Percentiles rank a stretch among this genome's conserved stretches.
These are phyloP conservation scores for Hibiscus trionum DNA, from an alignment of 345 rosid genomes.

Conservation along the genomic window DNA sequence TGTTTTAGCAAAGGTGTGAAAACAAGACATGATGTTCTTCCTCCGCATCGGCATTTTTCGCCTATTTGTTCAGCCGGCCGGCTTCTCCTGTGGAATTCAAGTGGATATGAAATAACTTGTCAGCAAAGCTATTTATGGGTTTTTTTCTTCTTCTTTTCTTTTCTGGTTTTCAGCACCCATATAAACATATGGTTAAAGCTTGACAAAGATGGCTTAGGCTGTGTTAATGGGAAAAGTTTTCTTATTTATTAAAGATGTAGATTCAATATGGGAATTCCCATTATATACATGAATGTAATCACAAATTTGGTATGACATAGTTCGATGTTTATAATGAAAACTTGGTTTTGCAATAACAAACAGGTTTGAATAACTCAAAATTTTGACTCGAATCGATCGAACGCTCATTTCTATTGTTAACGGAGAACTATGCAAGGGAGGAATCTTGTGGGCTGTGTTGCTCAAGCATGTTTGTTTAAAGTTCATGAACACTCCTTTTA, in stretches of 20 bases:
- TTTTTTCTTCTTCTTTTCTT: background rate
- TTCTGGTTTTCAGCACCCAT: background rate
- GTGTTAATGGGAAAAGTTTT: background rate
- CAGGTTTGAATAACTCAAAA: too few relatives aligned
- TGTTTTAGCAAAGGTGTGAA: constrained; percentile 30
- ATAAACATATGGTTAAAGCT: background rate
- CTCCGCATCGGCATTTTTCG: background rate
- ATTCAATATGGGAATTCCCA: background rate
- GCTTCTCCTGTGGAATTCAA: background rate
- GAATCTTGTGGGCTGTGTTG: too few relatives aligned
- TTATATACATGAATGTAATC: background rate
- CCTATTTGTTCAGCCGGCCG: background rate
- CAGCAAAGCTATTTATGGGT: background rate
- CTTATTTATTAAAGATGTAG: background rate
- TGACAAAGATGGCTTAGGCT: constrained; percentile 8
- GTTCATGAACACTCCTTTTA: too few relatives aligned
- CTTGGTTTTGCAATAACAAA: background rate
- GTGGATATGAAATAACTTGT: background rate
- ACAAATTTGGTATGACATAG: background rate
- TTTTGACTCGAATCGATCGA: too few relatives aligned
- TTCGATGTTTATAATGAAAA: constrained; percentile 3
- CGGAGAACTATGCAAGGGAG: too few relatives aligned
- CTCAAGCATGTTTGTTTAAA: too few relatives aligned
- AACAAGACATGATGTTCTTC: constrained; percentile 1
- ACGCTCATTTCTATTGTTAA: too few relatives aligned